Conservation (phyloP, 306 rosid genomes). For the Datisca glomerata region DNA sequence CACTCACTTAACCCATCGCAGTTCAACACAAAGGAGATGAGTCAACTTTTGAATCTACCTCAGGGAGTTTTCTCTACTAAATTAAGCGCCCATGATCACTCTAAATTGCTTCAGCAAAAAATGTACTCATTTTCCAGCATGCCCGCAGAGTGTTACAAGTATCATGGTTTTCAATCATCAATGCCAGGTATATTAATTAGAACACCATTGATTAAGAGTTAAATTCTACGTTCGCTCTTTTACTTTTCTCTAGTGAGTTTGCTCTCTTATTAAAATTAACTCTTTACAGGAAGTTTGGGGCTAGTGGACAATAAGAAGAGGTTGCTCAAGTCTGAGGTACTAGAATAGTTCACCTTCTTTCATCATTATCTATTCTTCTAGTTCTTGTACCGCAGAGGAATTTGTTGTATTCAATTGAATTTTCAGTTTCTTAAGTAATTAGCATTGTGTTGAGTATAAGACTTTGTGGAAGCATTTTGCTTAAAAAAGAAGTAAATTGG, state of each 20-base stretch:
- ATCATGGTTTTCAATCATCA: constrained; percentile 15
- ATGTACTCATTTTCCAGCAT: constrained; percentile 14
- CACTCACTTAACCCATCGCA: background rate
- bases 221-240: background rate
- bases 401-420: background rate
- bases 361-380: too few species aligned
- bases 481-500: too few species aligned
- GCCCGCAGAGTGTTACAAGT: constrained; percentile 14
- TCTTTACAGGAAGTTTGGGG: constrained; percentile 29
- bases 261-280: constrained; percentile 17
- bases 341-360: constrained; percentile 6
- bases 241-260: constrained; percentile 1
- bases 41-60: constrained; percentile 30
- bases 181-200: constrained; percentile 24
- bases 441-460: too few species aligned
- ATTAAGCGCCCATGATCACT: constrained; percentile 16
- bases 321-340: constrained; percentile 23
- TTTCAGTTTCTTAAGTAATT: constrained; percentile 2
- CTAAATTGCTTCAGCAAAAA: constrained; percentile 20
- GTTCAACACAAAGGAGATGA: constrained; percentile 19
- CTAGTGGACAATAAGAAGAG: constrained; percentile 20
- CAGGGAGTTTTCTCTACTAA: constrained; percentile 26
- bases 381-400: too few species aligned
- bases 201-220: background rate
- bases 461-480: too few species aligned